A percentile compares a stretch with the other conserved stretches of the same genome.
These are phyloP conservation scores for Sclerotinia minor DNA, from an alignment of 2,329 filamentous ascomycete genomes.

Conservation along the genomic window DNA sequence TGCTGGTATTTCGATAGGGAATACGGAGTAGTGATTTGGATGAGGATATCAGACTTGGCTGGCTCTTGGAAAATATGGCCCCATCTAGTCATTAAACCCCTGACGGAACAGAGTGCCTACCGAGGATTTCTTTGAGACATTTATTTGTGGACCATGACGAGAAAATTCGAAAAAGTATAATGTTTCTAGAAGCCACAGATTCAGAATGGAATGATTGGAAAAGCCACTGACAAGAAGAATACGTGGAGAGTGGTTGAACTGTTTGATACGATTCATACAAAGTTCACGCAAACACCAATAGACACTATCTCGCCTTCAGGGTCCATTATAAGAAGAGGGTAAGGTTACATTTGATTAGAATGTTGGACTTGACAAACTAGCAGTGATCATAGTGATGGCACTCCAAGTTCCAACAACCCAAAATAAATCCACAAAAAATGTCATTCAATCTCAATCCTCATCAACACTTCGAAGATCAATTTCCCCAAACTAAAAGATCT, in stretches of 20 bases:
- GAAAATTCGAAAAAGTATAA: not conserved
- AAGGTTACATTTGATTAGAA: not conserved
- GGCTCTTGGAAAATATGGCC: conserved; percentile 6
- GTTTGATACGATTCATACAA: not conserved
- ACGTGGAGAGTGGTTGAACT: conserved; percentile 6
- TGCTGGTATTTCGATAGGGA: not conserved
- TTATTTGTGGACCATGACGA: not conserved
- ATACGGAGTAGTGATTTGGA: not conserved
- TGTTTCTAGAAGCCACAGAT: conserved; percentile 15
- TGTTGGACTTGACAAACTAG: not conserved
- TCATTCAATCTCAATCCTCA: not conserved
- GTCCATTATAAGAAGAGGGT: not conserved
- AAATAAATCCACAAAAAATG: not conserved
- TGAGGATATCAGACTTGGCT: conserved; percentile 1
- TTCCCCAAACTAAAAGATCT: not conserved
- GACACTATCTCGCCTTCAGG: not conserved
- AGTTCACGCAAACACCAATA: not conserved
- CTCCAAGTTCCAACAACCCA: no score
- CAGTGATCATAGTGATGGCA: conserved; percentile 1
- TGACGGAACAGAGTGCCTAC: not conserved
- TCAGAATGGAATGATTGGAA: not conserved
- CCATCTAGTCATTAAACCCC: not conserved
- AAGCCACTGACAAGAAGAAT: no score
- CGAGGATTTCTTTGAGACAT: not conserved
- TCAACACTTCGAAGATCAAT: conserved; percentile 2